These are phyloP conservation scores for Amanita polypyramis DNA, from an alignment of 768 basidiomycete genomes.

Conservation along the genomic window DNA sequence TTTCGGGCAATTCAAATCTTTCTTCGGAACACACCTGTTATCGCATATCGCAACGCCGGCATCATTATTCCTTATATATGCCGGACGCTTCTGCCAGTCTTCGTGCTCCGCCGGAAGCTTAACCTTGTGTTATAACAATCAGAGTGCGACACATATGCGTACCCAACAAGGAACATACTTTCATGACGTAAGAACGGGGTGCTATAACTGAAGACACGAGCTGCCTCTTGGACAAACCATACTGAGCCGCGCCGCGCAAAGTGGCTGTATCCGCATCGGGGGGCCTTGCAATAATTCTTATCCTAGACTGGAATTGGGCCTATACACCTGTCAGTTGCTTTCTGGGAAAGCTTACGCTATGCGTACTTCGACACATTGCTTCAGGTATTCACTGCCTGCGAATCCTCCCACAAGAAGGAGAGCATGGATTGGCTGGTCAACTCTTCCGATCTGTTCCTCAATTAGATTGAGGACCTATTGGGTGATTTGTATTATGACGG, in stretches of 20 bases:
- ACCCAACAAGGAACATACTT: slow-evolving; percentile 30
- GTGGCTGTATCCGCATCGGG: slow-evolving; percentile 86
- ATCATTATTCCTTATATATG: slow-evolving; percentile 71
- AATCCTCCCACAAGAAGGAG: slow-evolving; percentile 87
- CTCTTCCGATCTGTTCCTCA: slow-evolving; percentile 59
- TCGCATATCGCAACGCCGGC: slow-evolving; percentile 74
- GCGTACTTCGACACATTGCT: slow-evolving; percentile 64
- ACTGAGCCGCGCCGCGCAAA: slow-evolving; percentile 78
- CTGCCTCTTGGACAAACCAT: slow-evolving; percentile 66
- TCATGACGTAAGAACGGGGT: slow-evolving; percentile 81
- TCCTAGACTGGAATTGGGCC: slow-evolving; percentile 56
- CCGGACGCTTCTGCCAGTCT: slow-evolving; percentile 78
- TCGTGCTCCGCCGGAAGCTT: slow-evolving; percentile 83
- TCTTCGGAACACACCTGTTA: slow-evolving; percentile 47
- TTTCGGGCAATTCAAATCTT: slow-evolving; percentile 12
- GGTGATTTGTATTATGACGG: not conserved
- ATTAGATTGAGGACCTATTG: slow-evolving; percentile 66
- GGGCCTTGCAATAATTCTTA: slow-evolving; percentile 72
- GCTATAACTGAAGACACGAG: slow-evolving; percentile 78
- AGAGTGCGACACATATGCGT: not conserved
- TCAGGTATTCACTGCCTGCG: slow-evolving; percentile 78
- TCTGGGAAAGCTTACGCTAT: slow-evolving; percentile 4
- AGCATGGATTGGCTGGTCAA: slow-evolving; percentile 69
- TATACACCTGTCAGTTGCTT: slow-evolving; percentile 17
- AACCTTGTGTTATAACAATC: slow-evolving; percentile 34